phyloP scores from a whole-genome alignment of 2,329 filamentous ascomycete species.

The Thelonectria olida region DNA sequence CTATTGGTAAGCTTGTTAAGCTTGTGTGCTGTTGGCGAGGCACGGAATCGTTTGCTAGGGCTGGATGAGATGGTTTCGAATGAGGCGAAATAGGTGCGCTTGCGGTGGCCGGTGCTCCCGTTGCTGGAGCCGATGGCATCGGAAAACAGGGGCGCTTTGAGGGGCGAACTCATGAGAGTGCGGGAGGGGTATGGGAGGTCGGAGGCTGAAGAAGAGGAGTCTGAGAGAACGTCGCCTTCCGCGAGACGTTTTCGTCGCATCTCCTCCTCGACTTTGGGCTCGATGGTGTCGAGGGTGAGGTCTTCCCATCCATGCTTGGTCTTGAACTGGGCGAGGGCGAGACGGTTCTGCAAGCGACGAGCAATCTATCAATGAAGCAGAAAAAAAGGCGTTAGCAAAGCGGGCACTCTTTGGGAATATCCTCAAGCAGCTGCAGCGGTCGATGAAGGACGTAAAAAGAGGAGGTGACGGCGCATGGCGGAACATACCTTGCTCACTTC shows the following conservation, averaged over 20 bases:
- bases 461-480: conserved; percentile 15
- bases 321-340: conserved; percentile 97
- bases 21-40: conserved; percentile 68
- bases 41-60: conserved; percentile 75
- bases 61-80: conserved; percentile 66
- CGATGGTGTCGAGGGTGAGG: conserved; percentile 84
- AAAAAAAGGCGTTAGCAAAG: conserved; percentile 32
- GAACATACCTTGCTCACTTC: conserved; percentile 77
- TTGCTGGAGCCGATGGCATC: conserved; percentile 79
- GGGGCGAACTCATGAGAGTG: conserved; percentile 82
- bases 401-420: neutral
- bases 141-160: conserved; percentile 85
- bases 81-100: conserved; percentile 69
- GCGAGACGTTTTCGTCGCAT: conserved; percentile 76
- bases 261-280: conserved; percentile 84
- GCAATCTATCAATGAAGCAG: conserved; percentile 74
- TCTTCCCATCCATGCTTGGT: conserved; percentile 96
- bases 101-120: conserved; percentile 71
- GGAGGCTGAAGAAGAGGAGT: conserved; percentile 86
- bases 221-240: conserved; percentile 80
- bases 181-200: conserved; percentile 76
- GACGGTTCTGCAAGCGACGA: conserved; percentile 88
- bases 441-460: neutral
- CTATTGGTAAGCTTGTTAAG: conserved; percentile 66
- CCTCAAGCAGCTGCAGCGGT: neutral